A percentile compares a stretch with the other conserved stretches of the same genome.
Evolutionary conservation across 2,329 filamentous ascomycete species (phyloP).

Genomic region (Neofusicoccum laricinum): DNA sequence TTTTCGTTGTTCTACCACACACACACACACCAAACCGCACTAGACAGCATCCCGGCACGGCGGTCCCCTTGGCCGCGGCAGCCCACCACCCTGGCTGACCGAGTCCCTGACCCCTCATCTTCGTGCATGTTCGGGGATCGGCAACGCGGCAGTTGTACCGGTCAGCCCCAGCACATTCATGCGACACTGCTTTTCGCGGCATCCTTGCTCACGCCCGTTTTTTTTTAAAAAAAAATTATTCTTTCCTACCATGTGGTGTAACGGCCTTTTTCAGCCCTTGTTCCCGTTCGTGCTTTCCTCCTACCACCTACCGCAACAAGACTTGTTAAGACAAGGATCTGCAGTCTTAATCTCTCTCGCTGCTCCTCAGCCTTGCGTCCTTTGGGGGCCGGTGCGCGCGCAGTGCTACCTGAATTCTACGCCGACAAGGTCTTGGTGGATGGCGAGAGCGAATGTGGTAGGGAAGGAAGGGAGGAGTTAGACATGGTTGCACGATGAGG

Average conservation of each 20-base stretch:
- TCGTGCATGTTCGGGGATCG: no score
- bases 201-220: background rate
- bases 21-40: no score
- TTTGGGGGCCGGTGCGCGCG: no score
- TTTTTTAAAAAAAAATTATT: no score
- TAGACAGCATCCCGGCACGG: no score
- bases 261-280: background rate
- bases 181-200: background rate
- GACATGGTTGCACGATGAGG: background rate
- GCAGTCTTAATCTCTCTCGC: background rate
- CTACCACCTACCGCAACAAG: background rate
- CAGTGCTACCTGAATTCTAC: background rate
- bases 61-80: no score
- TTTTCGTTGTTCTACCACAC: no score
- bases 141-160: background rate
- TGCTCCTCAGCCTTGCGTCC: background rate
- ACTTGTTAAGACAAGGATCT: background rate
- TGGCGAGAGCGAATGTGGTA: background rate
- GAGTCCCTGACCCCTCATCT: no score
- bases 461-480: background rate
- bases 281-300: background rate
- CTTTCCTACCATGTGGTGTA: background rate
- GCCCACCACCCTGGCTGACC: no score
- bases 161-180: background rate
- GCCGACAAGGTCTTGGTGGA: background rate